A percentile compares a stretch with the other conserved stretches of the same genome.
Conservation (phyloP, 495 filamentous ascomycete species). For the Mytilinidion resinicola region DNA sequence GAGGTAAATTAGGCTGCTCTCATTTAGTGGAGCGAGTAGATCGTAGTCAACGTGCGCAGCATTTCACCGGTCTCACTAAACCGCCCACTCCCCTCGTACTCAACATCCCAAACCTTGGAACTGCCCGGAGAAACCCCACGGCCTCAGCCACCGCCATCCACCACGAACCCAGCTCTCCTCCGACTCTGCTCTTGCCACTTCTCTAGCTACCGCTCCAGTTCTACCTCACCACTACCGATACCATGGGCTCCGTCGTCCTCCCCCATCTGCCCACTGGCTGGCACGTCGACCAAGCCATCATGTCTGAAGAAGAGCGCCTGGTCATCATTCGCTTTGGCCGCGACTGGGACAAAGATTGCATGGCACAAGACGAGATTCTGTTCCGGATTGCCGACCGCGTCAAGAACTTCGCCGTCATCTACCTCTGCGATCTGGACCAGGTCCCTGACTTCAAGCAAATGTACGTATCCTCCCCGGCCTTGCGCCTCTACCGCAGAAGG, state of each 20-base stretch:
- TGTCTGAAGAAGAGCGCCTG: conserved; percentile 87
- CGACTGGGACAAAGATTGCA: conserved; percentile 47
- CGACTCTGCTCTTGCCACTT: not conserved
- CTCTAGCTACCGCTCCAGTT: not conserved
- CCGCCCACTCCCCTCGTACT: too few relatives aligned
- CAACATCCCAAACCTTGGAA: too few relatives aligned
- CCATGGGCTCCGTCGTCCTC: conserved; percentile 86
- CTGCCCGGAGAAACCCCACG: too few relatives aligned
- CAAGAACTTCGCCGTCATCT: conserved; percentile 90
- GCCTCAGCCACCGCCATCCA: not conserved
- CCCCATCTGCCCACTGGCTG: conserved; percentile 90
- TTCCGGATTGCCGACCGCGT: conserved; percentile 60
- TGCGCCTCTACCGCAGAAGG: too few relatives aligned
- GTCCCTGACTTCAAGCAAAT: conserved; percentile 82
- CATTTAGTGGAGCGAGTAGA: too few relatives aligned
- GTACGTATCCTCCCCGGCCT: conserved; percentile 22
- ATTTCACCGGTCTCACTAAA: too few relatives aligned
- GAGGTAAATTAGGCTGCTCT: too few relatives aligned
- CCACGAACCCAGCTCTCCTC: too few relatives aligned
- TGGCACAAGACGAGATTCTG: conserved; percentile 13
- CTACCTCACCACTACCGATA: not conserved
- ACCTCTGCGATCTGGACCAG: conserved; percentile 93
- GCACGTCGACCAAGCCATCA: conserved; percentile 93
- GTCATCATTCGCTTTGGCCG: conserved; percentile 93
- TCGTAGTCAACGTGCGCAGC: too few relatives aligned